These are phyloP conservation scores for Capsicum chinense DNA, from an alignment of 257 asterid species.

Conservation along the genomic window DNA sequence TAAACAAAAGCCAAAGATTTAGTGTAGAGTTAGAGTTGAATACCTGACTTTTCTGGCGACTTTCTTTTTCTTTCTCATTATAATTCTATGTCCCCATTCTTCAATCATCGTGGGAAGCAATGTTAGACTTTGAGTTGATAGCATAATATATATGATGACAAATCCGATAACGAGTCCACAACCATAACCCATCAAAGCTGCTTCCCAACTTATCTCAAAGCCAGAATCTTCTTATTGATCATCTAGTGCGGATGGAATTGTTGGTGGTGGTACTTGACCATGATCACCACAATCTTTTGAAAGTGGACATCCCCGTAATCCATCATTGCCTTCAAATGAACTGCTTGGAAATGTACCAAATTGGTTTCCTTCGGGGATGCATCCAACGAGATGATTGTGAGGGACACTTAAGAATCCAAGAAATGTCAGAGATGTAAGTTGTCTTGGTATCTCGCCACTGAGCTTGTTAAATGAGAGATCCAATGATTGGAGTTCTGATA, in stretches of 20 bases:
- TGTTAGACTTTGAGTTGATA: not conserved
- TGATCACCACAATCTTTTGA: conserved; percentile 16
- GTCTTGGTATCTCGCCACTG: not conserved
- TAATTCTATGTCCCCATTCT: not conserved
- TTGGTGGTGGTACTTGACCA: not conserved
- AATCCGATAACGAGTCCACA: conserved; percentile 26
- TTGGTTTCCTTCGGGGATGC: not conserved
- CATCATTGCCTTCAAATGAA: not conserved
- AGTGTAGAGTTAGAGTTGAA: conserved; percentile 7
- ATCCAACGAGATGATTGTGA: not conserved
- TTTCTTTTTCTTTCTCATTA: not conserved
- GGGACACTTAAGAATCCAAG: not conserved
- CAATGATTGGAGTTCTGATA: not conserved
- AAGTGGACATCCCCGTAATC: not conserved
- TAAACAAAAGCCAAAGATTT: not conserved
- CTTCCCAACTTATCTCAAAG: conserved; percentile 19
- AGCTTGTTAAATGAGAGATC: conserved; percentile 14
- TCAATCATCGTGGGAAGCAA: not conserved
- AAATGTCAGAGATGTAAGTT: not conserved
- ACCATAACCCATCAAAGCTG: conserved; percentile 13
- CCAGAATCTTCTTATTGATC: not conserved
- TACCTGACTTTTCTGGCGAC: not conserved
- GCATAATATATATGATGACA: not conserved
- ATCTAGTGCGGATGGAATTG: not conserved
- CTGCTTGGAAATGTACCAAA: not conserved